Base-by-base conservation (phyloP, 441 rosid species). In the Manihot esculenta region DNA sequence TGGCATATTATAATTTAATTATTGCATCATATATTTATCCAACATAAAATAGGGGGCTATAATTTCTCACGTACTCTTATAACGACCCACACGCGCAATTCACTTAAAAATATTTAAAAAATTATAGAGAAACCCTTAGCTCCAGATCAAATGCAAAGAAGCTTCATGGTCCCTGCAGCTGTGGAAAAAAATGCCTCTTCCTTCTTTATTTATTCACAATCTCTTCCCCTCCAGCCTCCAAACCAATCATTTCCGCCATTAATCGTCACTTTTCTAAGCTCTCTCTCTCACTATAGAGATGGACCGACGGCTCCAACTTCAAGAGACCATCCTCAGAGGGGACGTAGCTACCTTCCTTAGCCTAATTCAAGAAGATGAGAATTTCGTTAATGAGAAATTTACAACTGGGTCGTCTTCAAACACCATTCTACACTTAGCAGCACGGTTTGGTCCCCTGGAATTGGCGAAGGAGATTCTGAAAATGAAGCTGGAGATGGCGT, bases 361-460 rank as follows among this genome's bases (percentile, higher is more conserved):
- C 44, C 72, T 83, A 7, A 14, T 76, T 62, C 59, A 54, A 27
- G 68, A 76, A 69, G 47, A 80, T 0, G 73, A 64, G 33, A 38
- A 55, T 15, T 38, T 62, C 41, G 58, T 71, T 33, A 3, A 74
- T 11, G 77, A 75, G 44, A 68, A 50, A 5, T 58, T 49, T 10
- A 48, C 66, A 8, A 14, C 35, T 38, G 65, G 72, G 0, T 70
- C 84, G 3, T 49, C 84, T 5, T 49, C 41, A 15, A 76, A 73
- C 82, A 74, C 77, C 0, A 71, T 78, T 50, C 63, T 86, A 3
- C 88, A 84, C 80, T 4, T 80, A 42, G 75, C 81, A 10, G 80
- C 81, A 18, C 75, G 75, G 11, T 69, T 73, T 33, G 88, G 90
- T 21, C 83, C 75, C 21, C 11, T 57, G 42, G 84, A 70, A 20